Evolutionary conservation across 2,329 filamentous ascomycete genomes (phyloP).

Genomic region (Fusarium circinatum): DNA sequence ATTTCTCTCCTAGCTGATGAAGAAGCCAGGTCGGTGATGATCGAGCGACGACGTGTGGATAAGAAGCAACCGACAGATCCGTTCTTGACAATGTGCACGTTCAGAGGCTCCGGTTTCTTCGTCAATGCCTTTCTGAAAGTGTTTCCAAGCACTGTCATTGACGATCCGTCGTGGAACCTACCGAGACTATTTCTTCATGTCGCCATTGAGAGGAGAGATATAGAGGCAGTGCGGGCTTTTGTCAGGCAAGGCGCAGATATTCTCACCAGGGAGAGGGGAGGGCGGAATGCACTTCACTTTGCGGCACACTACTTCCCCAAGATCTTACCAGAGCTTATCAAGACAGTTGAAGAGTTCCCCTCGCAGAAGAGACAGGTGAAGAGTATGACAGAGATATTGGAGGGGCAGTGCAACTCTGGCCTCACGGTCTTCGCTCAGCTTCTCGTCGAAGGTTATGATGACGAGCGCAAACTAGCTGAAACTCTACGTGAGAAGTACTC

Average conservation of each 20-base stretch:
- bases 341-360: not conserved
- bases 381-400: not conserved
- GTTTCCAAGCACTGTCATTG: rapidly evolving
- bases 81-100: not conserved
- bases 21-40: rapidly evolving
- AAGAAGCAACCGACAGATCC: not conserved
- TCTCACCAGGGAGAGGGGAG: not conserved
- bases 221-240: rapidly evolving
- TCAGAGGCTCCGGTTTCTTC: not conserved
- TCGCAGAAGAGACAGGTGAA: rapidly evolving
- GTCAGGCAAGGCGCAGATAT: not conserved
- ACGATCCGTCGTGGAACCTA: not conserved
- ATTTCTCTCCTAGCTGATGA: not conserved
- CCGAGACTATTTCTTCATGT: not conserved
- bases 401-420: not conserved
- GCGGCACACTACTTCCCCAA: not conserved
- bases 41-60: rapidly evolving
- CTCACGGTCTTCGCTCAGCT: not conserved
- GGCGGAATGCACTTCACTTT: not conserved
- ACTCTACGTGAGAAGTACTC: not conserved
- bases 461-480: not conserved
- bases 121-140: not conserved
- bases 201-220: not conserved
- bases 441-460: not conserved
- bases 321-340: not conserved